Evolutionary conservation across 2,329 filamentous ascomycete genomes (phyloP), one percentile per base, ranked within the genome.

Genomic region (Hypoxylon sp.): DNA sequence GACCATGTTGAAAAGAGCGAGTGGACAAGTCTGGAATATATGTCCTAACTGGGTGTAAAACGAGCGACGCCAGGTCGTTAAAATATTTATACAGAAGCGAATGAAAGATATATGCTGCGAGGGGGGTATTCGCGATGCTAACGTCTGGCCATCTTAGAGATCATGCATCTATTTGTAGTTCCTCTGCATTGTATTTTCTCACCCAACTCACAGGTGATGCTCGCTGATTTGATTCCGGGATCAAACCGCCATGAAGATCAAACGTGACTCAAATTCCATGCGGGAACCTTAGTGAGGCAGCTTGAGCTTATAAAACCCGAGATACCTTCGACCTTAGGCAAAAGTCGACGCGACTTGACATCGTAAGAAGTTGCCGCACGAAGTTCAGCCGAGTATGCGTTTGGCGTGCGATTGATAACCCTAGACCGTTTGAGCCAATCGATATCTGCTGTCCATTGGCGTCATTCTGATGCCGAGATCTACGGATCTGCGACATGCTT

Each of bases 1-100:
- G 70, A 79, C 78, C 78, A 80, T 80, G 73, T 76, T 79, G 77
- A 71, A 59, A 54, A 58, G n/a, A 35, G 10, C 35, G 21, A 54
- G 17, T 57, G 46, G 46, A 31, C 24, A 42, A 47, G 31, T 42
- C 32, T 11, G 13, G 47, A 52, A 39, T 61, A 47, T 50, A 27
- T 58, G 31, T 42, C 46, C 31, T 42, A 6, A 59, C 19, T 62
- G 35, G 13, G 19, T 10, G 46, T 48, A 56, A 60, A 63, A 50
- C 17, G 31, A 65, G 66, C 53, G 66, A 71, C 69, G 51, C 69
- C 69, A 57, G 69, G 69, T 71, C 69, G 66, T 53, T 44, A 10
- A 24, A 46, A 24, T 51, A n/a, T 62, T 65, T 47, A 39, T 59
- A 62, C 55, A 56, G 51, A 56, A 56, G 24, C 32, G 53, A 62